These are phyloP conservation scores for Suhomyces bribrorum DNA, from an alignment of 1,139 yeast species.

Conservation along the genomic window DNA sequence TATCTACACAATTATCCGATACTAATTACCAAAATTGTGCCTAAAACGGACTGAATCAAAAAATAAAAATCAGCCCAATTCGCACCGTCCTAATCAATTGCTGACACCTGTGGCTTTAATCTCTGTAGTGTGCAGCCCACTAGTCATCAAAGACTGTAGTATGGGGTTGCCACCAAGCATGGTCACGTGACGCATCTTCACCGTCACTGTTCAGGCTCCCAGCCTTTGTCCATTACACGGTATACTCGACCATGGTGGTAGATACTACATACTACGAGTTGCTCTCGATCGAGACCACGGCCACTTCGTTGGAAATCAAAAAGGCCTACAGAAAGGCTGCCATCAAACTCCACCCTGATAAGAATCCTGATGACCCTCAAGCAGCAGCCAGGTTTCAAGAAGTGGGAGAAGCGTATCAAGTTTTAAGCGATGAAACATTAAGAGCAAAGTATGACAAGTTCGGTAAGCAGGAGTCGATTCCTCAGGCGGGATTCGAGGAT, in stretches of 20 bases:
- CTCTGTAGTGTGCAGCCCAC: no score
- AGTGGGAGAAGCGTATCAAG: slow-evolving; percentile 82
- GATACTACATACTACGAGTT: slow-evolving; percentile 89
- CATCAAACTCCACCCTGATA: slow-evolving; percentile 89
- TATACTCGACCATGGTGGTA: slow-evolving; percentile 88
- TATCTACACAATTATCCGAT: no score
- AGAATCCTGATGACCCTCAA: slow-evolving; percentile 82
- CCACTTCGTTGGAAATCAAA: slow-evolving; percentile 82
- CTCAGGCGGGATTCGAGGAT: slow-evolving; percentile 84
- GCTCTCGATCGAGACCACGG: slow-evolving; percentile 65
- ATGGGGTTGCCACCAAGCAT: background rate
- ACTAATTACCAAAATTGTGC: no score
- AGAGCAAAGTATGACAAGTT: slow-evolving; percentile 78
- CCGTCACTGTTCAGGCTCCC: background rate
- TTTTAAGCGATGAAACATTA: slow-evolving; percentile 71
- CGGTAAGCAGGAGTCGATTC: slow-evolving; percentile 84
- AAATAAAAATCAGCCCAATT: no score
- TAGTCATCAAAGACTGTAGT: no score
- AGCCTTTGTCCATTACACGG: background rate
- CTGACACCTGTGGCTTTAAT: no score
- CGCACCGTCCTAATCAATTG: no score
- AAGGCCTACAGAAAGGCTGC: slow-evolving; percentile 93
- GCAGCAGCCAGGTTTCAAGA: slow-evolving; percentile 74
- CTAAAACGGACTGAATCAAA: no score
- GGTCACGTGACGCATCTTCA: background rate